Conservation (phyloP, 495 filamentous ascomycete species). For the Thermochaetoides thermophila region DNA sequence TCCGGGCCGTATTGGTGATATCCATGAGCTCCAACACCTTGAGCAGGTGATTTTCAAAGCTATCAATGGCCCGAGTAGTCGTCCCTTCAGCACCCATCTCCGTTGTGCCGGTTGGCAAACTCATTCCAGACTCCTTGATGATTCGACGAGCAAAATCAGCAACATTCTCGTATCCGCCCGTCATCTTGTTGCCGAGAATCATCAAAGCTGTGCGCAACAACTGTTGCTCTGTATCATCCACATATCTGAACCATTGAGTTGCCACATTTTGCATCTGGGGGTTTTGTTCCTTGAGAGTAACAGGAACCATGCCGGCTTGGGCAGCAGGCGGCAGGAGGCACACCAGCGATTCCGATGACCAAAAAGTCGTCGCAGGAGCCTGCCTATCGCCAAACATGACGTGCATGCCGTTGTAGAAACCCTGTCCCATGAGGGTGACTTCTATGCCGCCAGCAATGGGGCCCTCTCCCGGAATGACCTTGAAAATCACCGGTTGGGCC, state of each 20-base stretch:
- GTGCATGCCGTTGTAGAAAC: slow-evolving; percentile 65
- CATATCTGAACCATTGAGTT: slow-evolving; percentile 54
- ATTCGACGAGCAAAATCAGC: slow-evolving; percentile 39
- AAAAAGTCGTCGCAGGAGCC: slow-evolving; percentile 69
- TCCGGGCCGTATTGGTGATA: slow-evolving; percentile 54
- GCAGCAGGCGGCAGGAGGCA: slow-evolving; percentile 66
- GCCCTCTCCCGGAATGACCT: slow-evolving; percentile 69
- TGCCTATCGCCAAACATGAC: slow-evolving; percentile 72
- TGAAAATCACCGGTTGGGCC: slow-evolving; percentile 19
- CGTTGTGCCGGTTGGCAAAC: slow-evolving; percentile 9
- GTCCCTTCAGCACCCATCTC: slow-evolving; percentile 5
- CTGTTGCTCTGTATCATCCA: slow-evolving; percentile 64
- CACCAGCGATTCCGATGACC: slow-evolving; percentile 69
- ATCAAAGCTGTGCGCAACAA: slow-evolving; percentile 45
- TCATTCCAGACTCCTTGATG: slow-evolving; percentile 19
- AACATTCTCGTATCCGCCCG: slow-evolving; percentile 35
- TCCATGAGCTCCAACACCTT: slow-evolving; percentile 65
- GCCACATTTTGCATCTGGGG: slow-evolving; percentile 21
- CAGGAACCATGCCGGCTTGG: slow-evolving; percentile 53
- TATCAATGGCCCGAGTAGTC: slow-evolving; percentile 5
- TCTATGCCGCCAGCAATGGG: slow-evolving; percentile 71
- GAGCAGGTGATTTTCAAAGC: slow-evolving; percentile 55
- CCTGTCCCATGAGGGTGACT: slow-evolving; percentile 66
- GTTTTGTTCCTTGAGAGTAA: slow-evolving; percentile 48
- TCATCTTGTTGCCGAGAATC: slow-evolving; percentile 42